Evolutionary conservation across 164 flowering plant species (phyloP), one percentile per base, ranked within the genome.

Genomic region (Saururus chinensis): DNA sequence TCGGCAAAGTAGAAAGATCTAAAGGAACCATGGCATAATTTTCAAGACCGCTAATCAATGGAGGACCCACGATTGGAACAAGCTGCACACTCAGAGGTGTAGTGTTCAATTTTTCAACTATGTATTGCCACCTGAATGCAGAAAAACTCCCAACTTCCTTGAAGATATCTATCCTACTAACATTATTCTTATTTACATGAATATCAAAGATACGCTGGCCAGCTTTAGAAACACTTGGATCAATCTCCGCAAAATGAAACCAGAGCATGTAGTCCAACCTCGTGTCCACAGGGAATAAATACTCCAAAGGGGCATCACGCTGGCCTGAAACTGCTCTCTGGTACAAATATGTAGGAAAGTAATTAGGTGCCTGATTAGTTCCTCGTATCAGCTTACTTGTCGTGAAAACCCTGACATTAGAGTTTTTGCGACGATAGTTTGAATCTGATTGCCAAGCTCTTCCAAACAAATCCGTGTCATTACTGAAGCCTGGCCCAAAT

Each of bases 191-290:
- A 75, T 95, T 95, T 59, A 95, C 73, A 51, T 70, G 13, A 60
- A 95, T 79, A 74, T 95, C 96, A 62, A 95, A 95, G 70, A 95
- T 95, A 65, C 97, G 76, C 71, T 81, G 68, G 67, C 92, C 88
- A 0, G 76, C 79, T 59, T 52, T 68, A 22, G 63, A 84, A 68
- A 95, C 93, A 35, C 67, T 76, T 4, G 73, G 37, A 73, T 87
- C 89, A 60, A 95, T 84, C 92, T 95, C 99, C 5, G 91, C 93
- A 64, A 95, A 95, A 67, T 95, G 99, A 60, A 95, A 77, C 93
- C 93, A 95, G 59, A 91, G 22, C 83, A 88, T 71, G 73, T 91
- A 95, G 69, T 95, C 99, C 68, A 89, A 56, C 70, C 84, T 91
- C 4, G 95, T 92, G 64, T 95, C 99, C 60, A 91, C 96, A 0